Conservation (phyloP, 139 green algal genomes). For the Closterium sp. region DNA sequence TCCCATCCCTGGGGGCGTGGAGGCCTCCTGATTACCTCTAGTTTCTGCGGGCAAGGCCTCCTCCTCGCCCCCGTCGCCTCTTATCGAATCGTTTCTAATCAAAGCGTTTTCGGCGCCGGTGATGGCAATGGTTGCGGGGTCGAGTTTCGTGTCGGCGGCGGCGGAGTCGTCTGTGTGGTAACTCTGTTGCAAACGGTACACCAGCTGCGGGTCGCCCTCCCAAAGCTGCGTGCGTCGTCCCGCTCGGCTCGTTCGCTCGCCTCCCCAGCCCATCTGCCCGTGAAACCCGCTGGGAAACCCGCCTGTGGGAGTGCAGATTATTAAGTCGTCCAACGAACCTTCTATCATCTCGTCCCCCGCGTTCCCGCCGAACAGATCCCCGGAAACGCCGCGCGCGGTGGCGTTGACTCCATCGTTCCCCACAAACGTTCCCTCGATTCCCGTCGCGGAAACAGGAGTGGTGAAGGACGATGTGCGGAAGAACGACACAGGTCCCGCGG, state of each 20-base stretch:
- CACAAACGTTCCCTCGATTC: neutral
- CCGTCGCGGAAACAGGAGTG: neutral
- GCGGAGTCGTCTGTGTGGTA: neutral
- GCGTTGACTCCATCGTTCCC: neutral
- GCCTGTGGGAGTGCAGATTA: neutral
- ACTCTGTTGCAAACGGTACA: neutral
- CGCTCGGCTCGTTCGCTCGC: neutral
- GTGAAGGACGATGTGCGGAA: neutral
- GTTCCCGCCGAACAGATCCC: neutral
- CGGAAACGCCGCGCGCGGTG: neutral
- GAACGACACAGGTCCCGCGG: neutral
- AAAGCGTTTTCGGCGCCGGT: neutral
- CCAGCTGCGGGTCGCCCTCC: neutral
- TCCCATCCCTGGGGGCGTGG: neutral
- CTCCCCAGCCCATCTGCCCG: neutral
- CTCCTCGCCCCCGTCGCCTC: neutral
- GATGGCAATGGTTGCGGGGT: neutral
- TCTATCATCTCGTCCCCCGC: neutral
- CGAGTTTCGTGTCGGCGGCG: neutral
- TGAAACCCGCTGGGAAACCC: neutral
- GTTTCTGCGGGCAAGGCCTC: neutral
- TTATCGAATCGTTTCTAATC: neutral
- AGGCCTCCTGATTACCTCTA: neutral
- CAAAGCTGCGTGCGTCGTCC: neutral
- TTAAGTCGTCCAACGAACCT: neutral